Evolutionary conservation across 805 yeast species (phyloP), one percentile per base, ranked within the genome.

Genomic region (Candida patagonica): DNA sequence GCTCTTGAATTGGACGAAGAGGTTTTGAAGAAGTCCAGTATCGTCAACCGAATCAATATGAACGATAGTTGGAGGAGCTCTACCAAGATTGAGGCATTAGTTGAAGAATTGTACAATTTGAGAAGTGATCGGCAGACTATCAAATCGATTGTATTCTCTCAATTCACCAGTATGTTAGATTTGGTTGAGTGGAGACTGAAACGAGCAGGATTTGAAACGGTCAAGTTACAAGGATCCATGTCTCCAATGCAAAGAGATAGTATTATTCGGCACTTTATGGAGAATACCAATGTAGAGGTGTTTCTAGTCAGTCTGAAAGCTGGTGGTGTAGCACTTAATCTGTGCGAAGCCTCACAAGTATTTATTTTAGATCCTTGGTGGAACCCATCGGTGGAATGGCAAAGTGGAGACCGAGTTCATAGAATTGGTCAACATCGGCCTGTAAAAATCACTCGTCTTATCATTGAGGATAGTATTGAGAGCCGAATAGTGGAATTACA

Each of bases 311-410:
- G 96, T 26, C 70, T 92, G 52, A 92, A 92, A 56, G 99, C 99
- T 0, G 99, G 99, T 50, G 99, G 99, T 63, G 98, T 92, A 31
- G 98, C 98, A 0, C 68, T 92, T 49, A 92, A 92, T 57, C 68
- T 92, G 48, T 89, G 96, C 55, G 99, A 94, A 54, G 97, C 98
- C 0, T 87, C 94, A 2, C 97, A 89, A 54, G 97, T 92, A 35
- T 92, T 92, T 51, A 70, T 92, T 33, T 68, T 92, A 68, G 99
- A 92, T 54, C 97, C 97, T 26, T 92, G 98, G 98, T 92, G 98
- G 97, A 94, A 92, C 57, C 97, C 97, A 1, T 82, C 94, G 50
- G 92, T 89, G 6, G 98, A 92, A 59, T 92, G 96, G 87, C 99
- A 92, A 60, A 80, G 94, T 37, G 95, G 95, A 61, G 99, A 92